These are phyloP conservation scores for Lagerstroemia speciosa DNA, from an alignment of 345 rosid genomes.

Conservation along the genomic window DNA sequence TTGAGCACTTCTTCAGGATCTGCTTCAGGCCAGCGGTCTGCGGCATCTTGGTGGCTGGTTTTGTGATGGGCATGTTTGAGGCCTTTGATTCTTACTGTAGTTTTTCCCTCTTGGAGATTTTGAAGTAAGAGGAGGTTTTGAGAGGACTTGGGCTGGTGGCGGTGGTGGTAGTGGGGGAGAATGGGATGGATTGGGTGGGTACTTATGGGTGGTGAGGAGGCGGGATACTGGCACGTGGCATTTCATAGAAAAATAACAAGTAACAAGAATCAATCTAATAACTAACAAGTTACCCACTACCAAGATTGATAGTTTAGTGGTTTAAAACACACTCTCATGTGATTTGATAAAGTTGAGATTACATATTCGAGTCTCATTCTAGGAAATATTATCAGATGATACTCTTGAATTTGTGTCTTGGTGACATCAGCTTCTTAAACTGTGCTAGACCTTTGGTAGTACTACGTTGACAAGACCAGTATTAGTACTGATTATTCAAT, in stretches of 20 bases:
- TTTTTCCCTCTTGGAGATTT: background rate
- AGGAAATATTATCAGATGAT: no score
- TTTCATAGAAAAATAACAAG: no score
- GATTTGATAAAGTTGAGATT: no score
- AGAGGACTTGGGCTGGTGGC: background rate
- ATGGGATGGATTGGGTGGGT: background rate
- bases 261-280: constrained; percentile 62
- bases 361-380: no score
- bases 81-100: no score
- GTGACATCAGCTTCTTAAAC: no score
- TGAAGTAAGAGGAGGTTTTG: background rate
- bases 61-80: constrained; percentile 16
- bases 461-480: no score
- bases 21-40: constrained; percentile 29
- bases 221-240: constrained; percentile 5
- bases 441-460: no score
- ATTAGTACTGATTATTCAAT: no score
- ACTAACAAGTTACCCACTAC: constrained; percentile 62
- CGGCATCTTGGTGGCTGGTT: constrained; percentile 19
- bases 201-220: constrained; percentile 6
- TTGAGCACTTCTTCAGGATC: constrained; percentile 33
- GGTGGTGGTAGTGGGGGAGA: constrained; percentile 1
- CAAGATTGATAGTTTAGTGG: no score
- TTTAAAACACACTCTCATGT: no score
- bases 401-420: no score